phyloP scores from a whole-genome alignment of 345 rosid species.

The Syzygium grande region DNA sequence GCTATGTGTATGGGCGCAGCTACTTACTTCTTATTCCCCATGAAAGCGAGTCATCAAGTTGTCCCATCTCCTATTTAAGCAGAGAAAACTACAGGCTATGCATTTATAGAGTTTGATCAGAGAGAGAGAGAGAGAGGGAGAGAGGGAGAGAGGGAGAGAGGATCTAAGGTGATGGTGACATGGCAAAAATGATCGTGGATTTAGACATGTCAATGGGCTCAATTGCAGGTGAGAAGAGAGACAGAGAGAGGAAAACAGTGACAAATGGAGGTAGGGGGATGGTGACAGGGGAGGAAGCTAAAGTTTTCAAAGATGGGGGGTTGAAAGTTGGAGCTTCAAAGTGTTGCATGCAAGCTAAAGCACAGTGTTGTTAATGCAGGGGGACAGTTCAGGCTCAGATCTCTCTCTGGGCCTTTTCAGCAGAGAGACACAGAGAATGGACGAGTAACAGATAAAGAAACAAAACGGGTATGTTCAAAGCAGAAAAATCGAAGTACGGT shows the following conservation, averaged over 20 bases:
- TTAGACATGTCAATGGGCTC: conserved; percentile 5
- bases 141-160: conserved; percentile 1
- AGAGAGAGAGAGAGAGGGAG: neutral
- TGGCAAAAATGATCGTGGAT: conserved; percentile 10
- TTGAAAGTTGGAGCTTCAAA: neutral
- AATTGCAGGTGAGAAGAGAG: neutral
- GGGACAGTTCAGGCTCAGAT: neutral
- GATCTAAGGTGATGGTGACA: conserved; percentile 14
- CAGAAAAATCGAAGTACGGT: neutral
- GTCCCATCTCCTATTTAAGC: neutral
- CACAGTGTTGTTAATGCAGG: neutral
- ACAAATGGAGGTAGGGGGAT: neutral
- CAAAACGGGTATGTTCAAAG: neutral
- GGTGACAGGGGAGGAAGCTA: neutral
- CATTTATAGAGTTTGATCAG: neutral
- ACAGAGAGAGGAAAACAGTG: neutral
- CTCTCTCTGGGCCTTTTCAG: neutral
- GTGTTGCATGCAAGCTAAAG: neutral
- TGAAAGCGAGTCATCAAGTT: neutral
- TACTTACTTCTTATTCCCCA: neutral
- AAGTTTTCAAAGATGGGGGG: neutral
- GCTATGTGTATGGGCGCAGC: neutral
- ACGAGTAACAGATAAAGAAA: neutral
- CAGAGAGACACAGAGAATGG: neutral
- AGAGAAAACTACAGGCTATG: neutral